A percentile compares a stretch with the other conserved stretches of the same genome.
phyloP scores from a whole-genome alignment of 805 yeast species.

The Monosporozyma unispora region DNA sequence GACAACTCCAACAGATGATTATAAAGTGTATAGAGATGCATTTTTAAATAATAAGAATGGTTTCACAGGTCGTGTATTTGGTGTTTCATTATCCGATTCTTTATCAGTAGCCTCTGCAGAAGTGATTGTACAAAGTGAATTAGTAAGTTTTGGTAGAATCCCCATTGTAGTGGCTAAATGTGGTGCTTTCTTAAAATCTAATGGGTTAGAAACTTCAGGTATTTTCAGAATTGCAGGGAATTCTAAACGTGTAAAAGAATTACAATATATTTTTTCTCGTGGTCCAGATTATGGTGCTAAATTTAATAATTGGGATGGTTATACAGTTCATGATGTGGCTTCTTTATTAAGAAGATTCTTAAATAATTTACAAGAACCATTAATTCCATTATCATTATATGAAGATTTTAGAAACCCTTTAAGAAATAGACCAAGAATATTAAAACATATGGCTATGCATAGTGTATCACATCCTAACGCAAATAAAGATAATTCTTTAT shows the following conservation, averaged over 20 bases:
- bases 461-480: conserved; percentile 31
- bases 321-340: conserved; percentile 94
- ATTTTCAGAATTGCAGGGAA: conserved; percentile 91
- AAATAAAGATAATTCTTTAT: conserved; percentile 23
- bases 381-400: conserved; percentile 71
- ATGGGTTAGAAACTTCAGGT: conserved; percentile 77
- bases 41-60: conserved; percentile 31
- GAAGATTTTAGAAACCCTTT: conserved; percentile 74
- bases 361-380: conserved; percentile 84
- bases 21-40: conserved; percentile 32
- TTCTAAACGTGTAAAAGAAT: conserved; percentile 73
- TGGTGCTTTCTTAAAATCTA: conserved; percentile 73
- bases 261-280: conserved; percentile 73
- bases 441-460: conserved; percentile 50
- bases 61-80: conserved; percentile 52
- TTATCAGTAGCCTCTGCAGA: conserved; percentile 58
- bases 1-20: conserved; percentile 9
- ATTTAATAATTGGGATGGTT: conserved; percentile 77
- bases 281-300: conserved; percentile 88
- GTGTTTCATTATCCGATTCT: conserved; percentile 66
- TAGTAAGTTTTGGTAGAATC: conserved; percentile 74
- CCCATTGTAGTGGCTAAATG: conserved; percentile 96
- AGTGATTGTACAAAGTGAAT: conserved; percentile 51
- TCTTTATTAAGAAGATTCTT: conserved; percentile 77
- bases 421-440: conserved; percentile 51